Conservation (phyloP, 2,329 filamentous ascomycete species). For the Chaetomium strumarium region DNA sequence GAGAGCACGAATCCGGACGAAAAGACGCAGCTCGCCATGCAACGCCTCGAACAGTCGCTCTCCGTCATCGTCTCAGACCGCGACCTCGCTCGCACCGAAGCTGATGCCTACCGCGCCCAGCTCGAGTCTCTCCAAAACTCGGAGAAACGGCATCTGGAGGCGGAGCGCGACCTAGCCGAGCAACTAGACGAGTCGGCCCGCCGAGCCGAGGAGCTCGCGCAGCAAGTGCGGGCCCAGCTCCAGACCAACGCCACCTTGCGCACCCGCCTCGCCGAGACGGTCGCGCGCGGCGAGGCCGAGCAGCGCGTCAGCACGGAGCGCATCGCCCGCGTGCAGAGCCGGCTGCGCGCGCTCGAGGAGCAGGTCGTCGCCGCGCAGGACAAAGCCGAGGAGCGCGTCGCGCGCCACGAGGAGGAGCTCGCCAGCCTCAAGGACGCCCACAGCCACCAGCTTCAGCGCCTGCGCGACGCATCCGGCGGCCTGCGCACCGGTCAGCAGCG, state of each 20-base stretch:
- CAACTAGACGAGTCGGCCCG: slow-evolving; percentile 68
- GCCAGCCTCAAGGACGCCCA: slow-evolving; percentile 68
- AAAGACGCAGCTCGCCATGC: slow-evolving; percentile 56
- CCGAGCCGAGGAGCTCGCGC: slow-evolving; percentile 72
- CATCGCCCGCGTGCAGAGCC: slow-evolving; percentile 77
- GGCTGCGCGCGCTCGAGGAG: slow-evolving; percentile 77
- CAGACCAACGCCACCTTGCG: slow-evolving; percentile 71
- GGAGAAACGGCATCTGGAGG: slow-evolving; percentile 51
- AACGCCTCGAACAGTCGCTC: slow-evolving; percentile 62
- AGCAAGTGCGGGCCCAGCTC: slow-evolving; percentile 74
- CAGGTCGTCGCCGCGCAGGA: slow-evolving; percentile 76
- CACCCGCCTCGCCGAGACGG: slow-evolving; percentile 69
- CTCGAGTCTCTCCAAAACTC: slow-evolving; percentile 51
- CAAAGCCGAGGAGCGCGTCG: slow-evolving; percentile 76
- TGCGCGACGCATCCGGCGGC: slow-evolving; percentile 45
- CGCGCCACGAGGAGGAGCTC: slow-evolving; percentile 82
- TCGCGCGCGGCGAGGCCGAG: slow-evolving; percentile 76
- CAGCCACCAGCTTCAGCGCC: slow-evolving; percentile 68
- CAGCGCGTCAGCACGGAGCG: slow-evolving; percentile 73
- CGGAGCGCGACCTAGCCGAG: slow-evolving; percentile 59
- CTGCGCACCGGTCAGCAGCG: slow-evolving; percentile 39
- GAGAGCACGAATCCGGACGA: slow-evolving; percentile 39
- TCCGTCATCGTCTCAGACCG: slow-evolving; percentile 64
- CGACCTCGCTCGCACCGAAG: slow-evolving; percentile 63
- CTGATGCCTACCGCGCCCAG: slow-evolving; percentile 54